phyloP scores from a whole-genome alignment of 148 eudicot genomes.

The Amaranthus palmeri region DNA sequence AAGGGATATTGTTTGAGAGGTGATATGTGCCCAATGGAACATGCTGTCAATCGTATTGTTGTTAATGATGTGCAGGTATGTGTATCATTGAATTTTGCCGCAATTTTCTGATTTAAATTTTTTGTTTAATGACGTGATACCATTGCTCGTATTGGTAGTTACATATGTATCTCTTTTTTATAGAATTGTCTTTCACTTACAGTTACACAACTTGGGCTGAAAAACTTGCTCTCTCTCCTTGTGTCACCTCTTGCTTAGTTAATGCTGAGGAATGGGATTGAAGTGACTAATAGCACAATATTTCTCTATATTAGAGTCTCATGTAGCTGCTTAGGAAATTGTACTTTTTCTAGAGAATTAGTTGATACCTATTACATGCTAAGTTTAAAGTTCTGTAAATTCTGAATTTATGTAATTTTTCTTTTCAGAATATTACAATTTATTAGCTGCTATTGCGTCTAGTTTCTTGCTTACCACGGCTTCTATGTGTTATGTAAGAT shows the following conservation, averaged over 20 bases:
- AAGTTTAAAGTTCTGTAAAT: neutral
- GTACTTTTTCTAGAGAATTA: neutral
- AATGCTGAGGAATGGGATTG: neutral
- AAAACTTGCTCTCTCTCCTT: neutral
- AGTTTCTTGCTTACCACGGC: too few relatives aligned
- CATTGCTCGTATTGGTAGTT: neutral
- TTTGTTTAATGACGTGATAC: constrained; percentile 3
- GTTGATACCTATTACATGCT: neutral
- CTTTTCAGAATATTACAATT: too few relatives aligned
- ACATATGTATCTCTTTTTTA: neutral
- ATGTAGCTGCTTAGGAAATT: neutral
- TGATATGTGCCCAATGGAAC: constrained; percentile 99
- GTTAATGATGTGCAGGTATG: constrained; percentile 95
- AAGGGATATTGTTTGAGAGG: constrained; percentile 96
- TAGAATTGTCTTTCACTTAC: neutral
- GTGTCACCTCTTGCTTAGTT: neutral
- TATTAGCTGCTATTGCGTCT: too few relatives aligned
- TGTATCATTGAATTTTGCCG: neutral
- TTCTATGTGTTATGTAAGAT: too few relatives aligned
- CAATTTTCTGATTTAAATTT: neutral
- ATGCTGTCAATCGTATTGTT: constrained; percentile 91
- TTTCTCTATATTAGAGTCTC: neutral
- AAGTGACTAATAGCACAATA: neutral
- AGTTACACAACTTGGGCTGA: neutral
- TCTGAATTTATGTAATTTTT: neutral